phyloP scores from a whole-genome alignment of 495 filamentous ascomycete species.

The Talaromyces nanjingensis region DNA sequence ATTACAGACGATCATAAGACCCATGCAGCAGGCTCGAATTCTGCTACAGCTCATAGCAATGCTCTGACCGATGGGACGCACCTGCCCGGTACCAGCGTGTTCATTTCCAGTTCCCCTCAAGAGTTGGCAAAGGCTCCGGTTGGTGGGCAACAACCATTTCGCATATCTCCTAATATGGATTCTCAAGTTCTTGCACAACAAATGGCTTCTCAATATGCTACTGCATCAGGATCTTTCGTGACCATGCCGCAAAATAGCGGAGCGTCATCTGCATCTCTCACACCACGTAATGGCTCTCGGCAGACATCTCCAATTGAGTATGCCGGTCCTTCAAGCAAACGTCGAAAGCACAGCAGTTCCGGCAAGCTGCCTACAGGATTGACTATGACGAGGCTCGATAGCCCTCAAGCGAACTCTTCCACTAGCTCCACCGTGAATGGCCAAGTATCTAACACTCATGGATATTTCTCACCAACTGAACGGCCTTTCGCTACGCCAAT shows the following conservation, averaged over 20 bases:
- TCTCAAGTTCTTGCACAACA: constrained; percentile 46
- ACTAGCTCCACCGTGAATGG: constrained; percentile 17
- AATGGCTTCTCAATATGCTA: constrained; percentile 38
- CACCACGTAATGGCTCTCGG: constrained; percentile 60
- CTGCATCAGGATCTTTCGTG: constrained; percentile 27
- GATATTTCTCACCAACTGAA: constrained; percentile 39
- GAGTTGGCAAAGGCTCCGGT: constrained; percentile 21
- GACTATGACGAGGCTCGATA: constrained; percentile 73
- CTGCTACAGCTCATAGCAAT: constrained; percentile 29
- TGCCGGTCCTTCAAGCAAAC: constrained; percentile 55
- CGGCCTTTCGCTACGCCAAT: constrained; percentile 40
- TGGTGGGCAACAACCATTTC: constrained; percentile 19
- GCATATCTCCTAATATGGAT: constrained; percentile 41
- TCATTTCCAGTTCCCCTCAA: constrained; percentile 28
- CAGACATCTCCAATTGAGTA: constrained; percentile 63
- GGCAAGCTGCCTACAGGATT: constrained; percentile 62
- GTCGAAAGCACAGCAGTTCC: constrained; percentile 64
- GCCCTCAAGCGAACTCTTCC: constrained; percentile 30
- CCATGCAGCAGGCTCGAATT: constrained; percentile 34
- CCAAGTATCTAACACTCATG: constrained; percentile 30
- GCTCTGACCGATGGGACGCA: constrained; percentile 35
- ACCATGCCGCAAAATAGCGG: constrained; percentile 31
- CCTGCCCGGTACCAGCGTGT: constrained; percentile 39
- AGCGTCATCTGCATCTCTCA: constrained; percentile 39
- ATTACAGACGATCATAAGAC: constrained; percentile 98